Base-by-base conservation (phyloP, 768 basidiomycete species). In the Obba rivulosa region DNA sequence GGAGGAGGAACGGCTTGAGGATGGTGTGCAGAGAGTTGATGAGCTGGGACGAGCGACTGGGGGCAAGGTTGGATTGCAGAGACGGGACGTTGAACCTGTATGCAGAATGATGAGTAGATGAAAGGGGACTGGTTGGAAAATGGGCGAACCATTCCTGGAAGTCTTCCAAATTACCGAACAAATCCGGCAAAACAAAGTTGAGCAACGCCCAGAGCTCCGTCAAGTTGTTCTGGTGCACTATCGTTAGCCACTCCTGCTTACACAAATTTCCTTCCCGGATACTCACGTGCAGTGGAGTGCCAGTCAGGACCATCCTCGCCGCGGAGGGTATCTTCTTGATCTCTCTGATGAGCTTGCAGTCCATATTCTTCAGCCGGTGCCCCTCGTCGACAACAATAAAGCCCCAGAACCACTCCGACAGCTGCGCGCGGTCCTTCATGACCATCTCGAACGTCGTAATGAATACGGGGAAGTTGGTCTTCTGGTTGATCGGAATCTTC, bases 381-480 rank as follows among this genome's bases (percentile, higher is more conserved):
- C 95, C 92, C 67, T 95, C 92, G 62, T 94, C 92, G 2, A 99
- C 95, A 50, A 98, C 90, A 62, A 98, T 91, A 62, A 94, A 96
- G 21, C 88, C 83, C 86, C 87, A 91, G 37, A 78, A 68, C 62
- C 87, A 88, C 50, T 75, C 76, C 40, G 71, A 66, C 45, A 87
- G 75, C 57, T 83, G 77, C 34, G 72, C 66, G 24, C 83, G 79
- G 64, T 96, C 88, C 51, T 80, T 86, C 60, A 93, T 94, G 55
- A 93, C 80, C 63, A 97, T 88, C 62, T 98, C 89, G 64, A 92
- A 95, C 2, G 92, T 96, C 3, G 94, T 96, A 16, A 95, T 63
- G 22, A 90, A 79, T n/a, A 92, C 77, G 2, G 90, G 90, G 62
- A 92, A 91, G 5, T 67, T 67, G 10, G 65, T 49, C 57, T 54